Evolutionary conservation across 768 basidiomycete species (phyloP).

Genomic region (Lyophyllum shimeji): DNA sequence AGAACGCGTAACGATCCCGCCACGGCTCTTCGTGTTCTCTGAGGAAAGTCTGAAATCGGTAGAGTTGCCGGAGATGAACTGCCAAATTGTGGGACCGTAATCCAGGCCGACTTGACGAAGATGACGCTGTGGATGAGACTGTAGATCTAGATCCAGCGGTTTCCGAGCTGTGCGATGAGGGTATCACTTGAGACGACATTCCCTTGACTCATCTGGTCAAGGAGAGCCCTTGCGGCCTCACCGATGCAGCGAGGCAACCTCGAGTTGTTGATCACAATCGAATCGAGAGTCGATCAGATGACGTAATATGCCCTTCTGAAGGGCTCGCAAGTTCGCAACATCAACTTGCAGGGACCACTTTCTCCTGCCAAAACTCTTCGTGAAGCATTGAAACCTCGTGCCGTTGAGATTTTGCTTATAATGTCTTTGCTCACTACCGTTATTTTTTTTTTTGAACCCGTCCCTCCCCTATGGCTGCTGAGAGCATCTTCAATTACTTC

Average conservation of each 20-base stretch:
- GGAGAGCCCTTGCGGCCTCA: not conserved
- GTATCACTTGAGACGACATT: not conserved
- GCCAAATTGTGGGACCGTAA: not conserved
- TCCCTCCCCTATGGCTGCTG: not conserved
- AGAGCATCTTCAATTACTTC: conserved; percentile 8
- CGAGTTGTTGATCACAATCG: too few relatives aligned
- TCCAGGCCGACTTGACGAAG: not conserved
- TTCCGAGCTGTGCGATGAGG: not conserved
- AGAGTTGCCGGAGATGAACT: not conserved
- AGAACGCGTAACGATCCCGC: conserved; percentile 23
- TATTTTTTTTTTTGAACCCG: too few relatives aligned
- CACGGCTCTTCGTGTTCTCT: conserved; percentile 19
- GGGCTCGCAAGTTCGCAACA: too few relatives aligned
- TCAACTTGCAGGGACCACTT: too few relatives aligned
- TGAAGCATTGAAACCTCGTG: not conserved
- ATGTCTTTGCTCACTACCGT: not conserved
- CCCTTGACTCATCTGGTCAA: not conserved
- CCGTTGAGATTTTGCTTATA: not conserved
- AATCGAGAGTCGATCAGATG: not conserved
- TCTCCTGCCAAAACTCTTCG: too few relatives aligned
- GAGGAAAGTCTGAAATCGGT: not conserved
- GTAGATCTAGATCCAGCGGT: not conserved
- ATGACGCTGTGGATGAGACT: not conserved
- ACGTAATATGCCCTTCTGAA: not conserved
- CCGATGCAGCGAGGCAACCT: not conserved